phyloP scores from a whole-genome alignment of 495 filamentous ascomycete species.

The Tuber melanosporum region DNA sequence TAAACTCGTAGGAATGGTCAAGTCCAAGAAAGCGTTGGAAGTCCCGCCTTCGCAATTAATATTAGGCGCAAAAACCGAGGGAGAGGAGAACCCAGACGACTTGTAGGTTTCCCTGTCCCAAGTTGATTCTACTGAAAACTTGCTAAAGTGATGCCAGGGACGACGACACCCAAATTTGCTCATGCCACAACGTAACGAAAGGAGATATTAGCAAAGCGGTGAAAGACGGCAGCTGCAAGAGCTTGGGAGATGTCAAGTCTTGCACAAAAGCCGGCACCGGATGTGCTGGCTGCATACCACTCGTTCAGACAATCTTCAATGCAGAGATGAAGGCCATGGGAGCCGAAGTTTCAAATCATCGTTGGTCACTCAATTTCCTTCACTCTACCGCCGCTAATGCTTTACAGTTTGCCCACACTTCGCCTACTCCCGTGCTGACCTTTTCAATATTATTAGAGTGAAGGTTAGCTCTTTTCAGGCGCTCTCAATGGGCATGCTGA shows the following conservation, averaged over 20 bases:
- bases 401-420: constrained; percentile 71
- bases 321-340: constrained; percentile 85
- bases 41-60: constrained; percentile 86
- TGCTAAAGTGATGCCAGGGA: constrained; percentile 50
- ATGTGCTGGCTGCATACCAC: constrained; percentile 89
- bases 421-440: constrained; percentile 74
- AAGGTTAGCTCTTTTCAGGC: constrained; percentile 45
- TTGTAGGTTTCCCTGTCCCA: constrained; percentile 47
- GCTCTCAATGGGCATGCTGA: not conserved
- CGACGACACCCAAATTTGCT: constrained; percentile 88
- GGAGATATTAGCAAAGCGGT: constrained; percentile 67
- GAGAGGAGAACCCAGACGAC: constrained; percentile 61
- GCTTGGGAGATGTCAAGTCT: constrained; percentile 78
- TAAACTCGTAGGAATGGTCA: constrained; percentile 91
- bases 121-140: not conserved
- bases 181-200: constrained; percentile 94
- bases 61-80: constrained; percentile 67
- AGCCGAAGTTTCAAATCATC: constrained; percentile 79
- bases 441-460: constrained; percentile 83
- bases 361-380: constrained; percentile 41
- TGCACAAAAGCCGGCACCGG: constrained; percentile 94
- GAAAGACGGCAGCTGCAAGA: constrained; percentile 78
- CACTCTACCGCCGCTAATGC: constrained; percentile 6
- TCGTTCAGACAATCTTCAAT: constrained; percentile 90
- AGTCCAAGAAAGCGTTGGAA: constrained; percentile 74